Conservation (phyloP, 352 stramenopile genomes). For the Pythium aristosporum region DNA sequence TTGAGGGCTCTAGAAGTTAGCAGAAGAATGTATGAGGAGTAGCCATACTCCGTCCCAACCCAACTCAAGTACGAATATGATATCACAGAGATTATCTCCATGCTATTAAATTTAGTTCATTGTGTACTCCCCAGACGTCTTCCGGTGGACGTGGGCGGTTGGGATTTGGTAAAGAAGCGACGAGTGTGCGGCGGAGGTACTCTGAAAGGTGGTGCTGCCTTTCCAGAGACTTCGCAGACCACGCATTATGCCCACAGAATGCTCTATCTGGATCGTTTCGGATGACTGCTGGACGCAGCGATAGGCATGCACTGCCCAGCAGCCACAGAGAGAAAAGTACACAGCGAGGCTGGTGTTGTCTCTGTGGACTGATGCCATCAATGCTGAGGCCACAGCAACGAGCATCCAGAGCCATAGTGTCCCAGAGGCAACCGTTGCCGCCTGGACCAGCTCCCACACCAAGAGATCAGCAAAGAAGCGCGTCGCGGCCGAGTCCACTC, state of each 20-base stretch:
- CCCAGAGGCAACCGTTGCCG: neutral
- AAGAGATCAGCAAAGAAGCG: constrained; percentile 1
- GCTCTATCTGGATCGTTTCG: neutral
- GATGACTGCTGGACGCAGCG: neutral
- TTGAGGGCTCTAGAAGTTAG: constrained; percentile 18
- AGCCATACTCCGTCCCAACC: constrained; percentile 7
- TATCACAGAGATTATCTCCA: neutral
- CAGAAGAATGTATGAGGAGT: constrained; percentile 1
- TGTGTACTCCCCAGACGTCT: neutral
- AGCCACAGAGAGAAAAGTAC: neutral
- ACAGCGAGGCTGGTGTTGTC: neutral
- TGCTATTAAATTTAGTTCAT: neutral
- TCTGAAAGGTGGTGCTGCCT: neutral
- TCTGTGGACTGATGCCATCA: neutral
- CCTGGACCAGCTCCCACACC: neutral
- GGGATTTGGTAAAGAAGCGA: constrained; percentile 7
- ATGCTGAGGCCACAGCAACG: neutral
- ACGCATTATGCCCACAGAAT: neutral
- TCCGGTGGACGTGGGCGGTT: neutral
- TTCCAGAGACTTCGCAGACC: no score
- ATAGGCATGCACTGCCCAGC: neutral
- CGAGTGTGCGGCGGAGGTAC: neutral
- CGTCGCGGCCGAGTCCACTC: neutral
- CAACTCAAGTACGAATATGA: neutral
- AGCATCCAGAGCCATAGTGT: neutral